A percentile compares a stretch with the other conserved stretches of the same genome.
Conservation (phyloP, 768 basidiomycete genomes). For the Coprinopsis marcescibilis region DNA sequence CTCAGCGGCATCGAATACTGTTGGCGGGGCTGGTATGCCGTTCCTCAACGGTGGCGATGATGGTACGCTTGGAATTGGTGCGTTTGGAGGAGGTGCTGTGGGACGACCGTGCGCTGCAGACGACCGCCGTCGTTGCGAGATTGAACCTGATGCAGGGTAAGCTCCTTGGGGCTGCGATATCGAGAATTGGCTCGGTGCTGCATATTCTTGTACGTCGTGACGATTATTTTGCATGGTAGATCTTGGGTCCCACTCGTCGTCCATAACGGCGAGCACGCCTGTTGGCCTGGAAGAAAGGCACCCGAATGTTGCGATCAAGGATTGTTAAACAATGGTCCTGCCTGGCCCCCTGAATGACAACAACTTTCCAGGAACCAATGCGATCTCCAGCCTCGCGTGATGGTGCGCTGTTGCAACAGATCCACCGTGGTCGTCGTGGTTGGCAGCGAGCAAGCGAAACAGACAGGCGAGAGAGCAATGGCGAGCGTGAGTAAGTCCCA, state of each 20-base stretch:
- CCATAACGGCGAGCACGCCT: constrained; percentile 23
- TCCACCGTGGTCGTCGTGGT: constrained; percentile 3
- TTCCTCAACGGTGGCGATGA: constrained; percentile 18
- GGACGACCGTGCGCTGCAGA: constrained; percentile 60
- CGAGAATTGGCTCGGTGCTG: constrained; percentile 24
- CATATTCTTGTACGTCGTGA: constrained; percentile 31
- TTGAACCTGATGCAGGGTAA: constrained; percentile 20
- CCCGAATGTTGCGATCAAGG: neutral
- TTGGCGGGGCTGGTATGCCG: constrained; percentile 5
- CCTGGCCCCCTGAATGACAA: neutral
- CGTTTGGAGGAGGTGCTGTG: constrained; percentile 64
- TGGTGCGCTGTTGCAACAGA: too few relatives aligned
- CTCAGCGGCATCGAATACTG: constrained; percentile 20
- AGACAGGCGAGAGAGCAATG: neutral
- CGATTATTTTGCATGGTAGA: constrained; percentile 20
- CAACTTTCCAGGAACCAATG: neutral
- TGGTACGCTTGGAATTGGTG: constrained; percentile 70
- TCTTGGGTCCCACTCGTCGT: constrained; percentile 32
- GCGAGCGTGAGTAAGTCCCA: constrained; percentile 9
- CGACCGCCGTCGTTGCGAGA: constrained; percentile 61
- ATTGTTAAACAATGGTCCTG: neutral
- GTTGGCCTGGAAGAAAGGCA: neutral
- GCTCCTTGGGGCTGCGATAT: constrained; percentile 24
- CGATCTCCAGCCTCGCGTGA: too few relatives aligned
- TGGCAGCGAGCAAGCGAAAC: neutral